Conservation (phyloP, 495 filamentous ascomycete species). For the Penicillium dipodomyicola region DNA sequence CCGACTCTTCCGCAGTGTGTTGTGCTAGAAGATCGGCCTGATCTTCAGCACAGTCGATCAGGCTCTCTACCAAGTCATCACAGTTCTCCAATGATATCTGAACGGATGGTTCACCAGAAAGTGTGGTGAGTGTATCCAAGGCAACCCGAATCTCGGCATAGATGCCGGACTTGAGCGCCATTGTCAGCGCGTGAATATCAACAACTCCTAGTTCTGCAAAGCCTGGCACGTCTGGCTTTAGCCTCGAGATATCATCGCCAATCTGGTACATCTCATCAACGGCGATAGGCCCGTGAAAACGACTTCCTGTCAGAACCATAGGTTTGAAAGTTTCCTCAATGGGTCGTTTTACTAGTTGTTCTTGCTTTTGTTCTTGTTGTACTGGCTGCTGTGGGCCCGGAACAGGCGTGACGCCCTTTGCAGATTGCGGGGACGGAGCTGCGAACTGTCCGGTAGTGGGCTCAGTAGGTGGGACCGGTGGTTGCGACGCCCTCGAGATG, state of each 20-base stretch:
- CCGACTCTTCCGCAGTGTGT: slow-evolving; percentile 77
- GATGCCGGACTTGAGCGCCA: slow-evolving; percentile 89
- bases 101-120: slow-evolving; percentile 62
- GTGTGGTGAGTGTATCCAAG: slow-evolving; percentile 73
- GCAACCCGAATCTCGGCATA: slow-evolving; percentile 83
- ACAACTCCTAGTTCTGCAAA: slow-evolving; percentile 80
- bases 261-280: slow-evolving; percentile 58
- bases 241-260: slow-evolving; percentile 58
- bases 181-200: slow-evolving; percentile 87
- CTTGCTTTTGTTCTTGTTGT: slow-evolving; percentile 41
- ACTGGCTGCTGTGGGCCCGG: slow-evolving; percentile 45
- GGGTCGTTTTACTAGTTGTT: slow-evolving; percentile 47
- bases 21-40: slow-evolving; percentile 78
- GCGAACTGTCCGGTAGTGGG: slow-evolving; percentile 29
- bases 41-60: slow-evolving; percentile 88
- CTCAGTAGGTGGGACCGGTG: slow-evolving; percentile 36
- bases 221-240: slow-evolving; percentile 69
- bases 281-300: slow-evolving; percentile 64
- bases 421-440: slow-evolving; percentile 35
- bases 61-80: slow-evolving; percentile 81
- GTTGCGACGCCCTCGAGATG: slow-evolving; percentile 39
- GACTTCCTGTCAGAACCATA: slow-evolving; percentile 52
- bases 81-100: slow-evolving; percentile 69
- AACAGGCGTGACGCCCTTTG: slow-evolving; percentile 36
- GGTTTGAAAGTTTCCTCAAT: slow-evolving; percentile 54